Evolutionary conservation across 192 early-diverging fungal species (phyloP).

Genomic region (Glomus cerebriforme): DNA sequence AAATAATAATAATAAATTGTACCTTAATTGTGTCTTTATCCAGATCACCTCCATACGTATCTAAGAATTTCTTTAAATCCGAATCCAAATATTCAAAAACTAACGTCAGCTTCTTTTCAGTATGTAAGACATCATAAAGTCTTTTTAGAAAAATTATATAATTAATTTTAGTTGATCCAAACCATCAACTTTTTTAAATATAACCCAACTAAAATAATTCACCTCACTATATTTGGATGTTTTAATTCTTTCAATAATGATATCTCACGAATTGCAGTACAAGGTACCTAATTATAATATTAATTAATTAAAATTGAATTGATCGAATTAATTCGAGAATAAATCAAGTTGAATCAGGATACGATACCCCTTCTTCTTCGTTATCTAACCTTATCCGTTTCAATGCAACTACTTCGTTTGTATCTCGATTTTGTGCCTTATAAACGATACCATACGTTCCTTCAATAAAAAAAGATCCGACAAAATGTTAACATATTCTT

Average conservation of each 20-base stretch:
- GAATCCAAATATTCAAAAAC: slow-evolving; percentile 99
- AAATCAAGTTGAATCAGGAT: neutral
- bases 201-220: neutral
- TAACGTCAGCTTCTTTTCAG: slow-evolving; percentile 95
- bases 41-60: slow-evolving; percentile 81
- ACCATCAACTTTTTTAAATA: neutral
- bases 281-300: slow-evolving; percentile 60
- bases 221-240: slow-evolving; percentile 86
- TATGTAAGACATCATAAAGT: slow-evolving; percentile 96
- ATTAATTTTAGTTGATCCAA: neutral
- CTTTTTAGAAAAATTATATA: slow-evolving; percentile 36
- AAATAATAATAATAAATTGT: slow-evolving; percentile 14
- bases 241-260: slow-evolving; percentile 84
- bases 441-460: slow-evolving; percentile 99
- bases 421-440: slow-evolving; percentile 96
- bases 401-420: slow-evolving; percentile 94
- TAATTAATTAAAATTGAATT: slow-evolving; percentile 2
- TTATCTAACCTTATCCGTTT: slow-evolving; percentile 93
- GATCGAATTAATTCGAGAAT: neutral
- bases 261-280: slow-evolving; percentile 85
- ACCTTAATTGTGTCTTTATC: slow-evolving; percentile 86
- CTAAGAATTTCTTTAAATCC: slow-evolving; percentile 98
- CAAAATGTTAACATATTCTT: neutral
- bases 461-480: slow-evolving; percentile 22
- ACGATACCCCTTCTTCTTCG: slow-evolving; percentile 78